These are phyloP conservation scores for Amaranthus tricolor DNA, from an alignment of 179 eudicot genomes.

Conservation along the genomic window DNA sequence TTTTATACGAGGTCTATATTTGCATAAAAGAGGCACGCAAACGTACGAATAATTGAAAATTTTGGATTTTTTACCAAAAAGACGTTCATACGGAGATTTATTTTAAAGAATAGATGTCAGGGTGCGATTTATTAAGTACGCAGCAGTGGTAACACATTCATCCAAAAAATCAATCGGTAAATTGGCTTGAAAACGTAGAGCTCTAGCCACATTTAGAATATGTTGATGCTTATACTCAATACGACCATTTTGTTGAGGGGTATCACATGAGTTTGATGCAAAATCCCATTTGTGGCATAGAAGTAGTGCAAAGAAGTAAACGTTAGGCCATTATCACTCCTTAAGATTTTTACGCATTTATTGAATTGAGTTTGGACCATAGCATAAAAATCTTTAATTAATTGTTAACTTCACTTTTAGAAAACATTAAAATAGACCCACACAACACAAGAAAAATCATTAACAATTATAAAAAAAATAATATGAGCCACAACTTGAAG, in stretches of 20 bases:
- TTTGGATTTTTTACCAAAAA: not conserved
- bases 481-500: not conserved
- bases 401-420: not conserved
- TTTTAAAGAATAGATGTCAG: not conserved
- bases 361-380: not conserved
- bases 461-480: no score
- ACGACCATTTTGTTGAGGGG: constrained; percentile 10
- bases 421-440: not conserved
- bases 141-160: not conserved
- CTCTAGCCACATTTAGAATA: not conserved
- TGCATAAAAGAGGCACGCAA: not conserved
- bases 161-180: not conserved
- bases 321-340: not conserved
- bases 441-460: not conserved
- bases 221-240: not conserved
- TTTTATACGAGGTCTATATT: not conserved
- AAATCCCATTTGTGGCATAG: not conserved
- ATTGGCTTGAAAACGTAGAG: not conserved
- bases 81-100: not conserved
- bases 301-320: no score
- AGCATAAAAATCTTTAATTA: no score
- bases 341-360: no score
- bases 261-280: not conserved
- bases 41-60: not conserved
- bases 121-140: not conserved